Percentiles rank a stretch among this genome's conserved stretches.
These are phyloP conservation scores for Fraxinus floribunda DNA, from an alignment of 305 asterid genomes.

Conservation along the genomic window DNA sequence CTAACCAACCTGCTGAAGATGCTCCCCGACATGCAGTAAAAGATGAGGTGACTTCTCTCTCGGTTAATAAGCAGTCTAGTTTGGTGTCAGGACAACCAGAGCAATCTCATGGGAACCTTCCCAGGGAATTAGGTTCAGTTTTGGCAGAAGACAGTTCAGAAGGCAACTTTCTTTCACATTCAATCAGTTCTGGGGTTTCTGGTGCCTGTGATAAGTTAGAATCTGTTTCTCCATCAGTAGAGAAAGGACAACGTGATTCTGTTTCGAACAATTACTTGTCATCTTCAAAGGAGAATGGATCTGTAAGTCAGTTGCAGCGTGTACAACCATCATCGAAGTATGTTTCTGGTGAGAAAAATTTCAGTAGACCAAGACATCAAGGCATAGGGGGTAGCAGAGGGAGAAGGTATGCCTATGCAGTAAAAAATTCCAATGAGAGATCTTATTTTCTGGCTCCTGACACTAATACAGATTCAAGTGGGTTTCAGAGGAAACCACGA, in stretches of 20 bases:
- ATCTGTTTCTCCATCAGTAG: conserved; percentile 42
- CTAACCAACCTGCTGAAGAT: conserved; percentile 46
- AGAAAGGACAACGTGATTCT: conserved; percentile 25
- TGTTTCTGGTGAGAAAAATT: conserved; percentile 44
- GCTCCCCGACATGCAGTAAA: conserved; percentile 34
- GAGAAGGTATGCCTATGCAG: conserved; percentile 65
- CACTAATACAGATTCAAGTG: conserved; percentile 47
- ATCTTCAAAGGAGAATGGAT: conserved; percentile 41
- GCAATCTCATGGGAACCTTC: conserved; percentile 38
- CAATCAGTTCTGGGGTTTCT: conserved; percentile 33
- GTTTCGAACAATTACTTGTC: conserved; percentile 34
- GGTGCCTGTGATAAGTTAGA: conserved; percentile 38
- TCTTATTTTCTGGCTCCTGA: conserved; percentile 46
- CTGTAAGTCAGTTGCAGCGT: conserved; percentile 44
- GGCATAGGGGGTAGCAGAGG: conserved; percentile 67
- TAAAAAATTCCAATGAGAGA: conserved; percentile 52
- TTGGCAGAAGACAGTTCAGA: conserved; percentile 29
- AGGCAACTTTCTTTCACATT: conserved; percentile 23
- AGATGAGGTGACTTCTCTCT: conserved; percentile 34
- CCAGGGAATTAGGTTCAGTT: conserved; percentile 32
- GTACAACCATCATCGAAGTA: conserved; percentile 36
- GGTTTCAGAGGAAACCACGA: conserved; percentile 70
- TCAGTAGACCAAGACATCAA: conserved; percentile 44
- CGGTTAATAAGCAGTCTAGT: conserved; percentile 44
- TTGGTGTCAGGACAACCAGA: conserved; percentile 35